Evolutionary conservation across 495 filamentous ascomycete species (phyloP).

Genomic region (Penicillium simplicissimum): DNA sequence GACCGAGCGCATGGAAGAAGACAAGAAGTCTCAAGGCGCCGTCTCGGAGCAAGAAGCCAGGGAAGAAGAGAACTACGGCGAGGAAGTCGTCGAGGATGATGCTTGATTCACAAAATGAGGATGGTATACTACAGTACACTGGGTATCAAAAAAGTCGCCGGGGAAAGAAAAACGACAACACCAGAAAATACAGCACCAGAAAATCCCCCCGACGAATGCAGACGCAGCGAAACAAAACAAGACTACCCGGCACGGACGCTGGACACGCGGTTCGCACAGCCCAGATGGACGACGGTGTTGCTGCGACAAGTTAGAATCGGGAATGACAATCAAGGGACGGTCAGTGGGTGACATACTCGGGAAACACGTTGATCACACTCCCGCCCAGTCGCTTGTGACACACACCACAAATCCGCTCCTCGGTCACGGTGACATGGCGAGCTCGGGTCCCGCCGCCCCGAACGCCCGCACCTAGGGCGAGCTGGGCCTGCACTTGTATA

Average conservation of each 20-base stretch:
- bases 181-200: conserved; percentile 18
- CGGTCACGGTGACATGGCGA: conserved; percentile 72
- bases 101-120: conserved; percentile 31
- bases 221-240: conserved; percentile 14
- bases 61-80: conserved; percentile 86
- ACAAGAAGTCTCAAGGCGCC: conserved; percentile 60
- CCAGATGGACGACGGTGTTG: conserved; percentile 77
- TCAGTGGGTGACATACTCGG: conserved; percentile 52
- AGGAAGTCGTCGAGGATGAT: conserved; percentile 67
- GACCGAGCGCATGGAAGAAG: conserved; percentile 86
- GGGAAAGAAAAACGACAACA: conserved; percentile 18
- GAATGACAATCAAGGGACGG: conserved; percentile 4
- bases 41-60: conserved; percentile 57
- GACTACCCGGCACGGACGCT: conserved; percentile 22
- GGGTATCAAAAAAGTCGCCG: conserved; percentile 41
- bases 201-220: conserved; percentile 17
- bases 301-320: conserved; percentile 34
- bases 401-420: conserved; percentile 86
- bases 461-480: conserved; percentile 66
- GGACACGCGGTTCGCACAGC: conserved; percentile 61
- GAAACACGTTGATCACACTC: conserved; percentile 78
- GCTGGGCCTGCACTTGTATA: conserved; percentile 66
- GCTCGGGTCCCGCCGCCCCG: conserved; percentile 57
- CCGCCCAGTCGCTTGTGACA: conserved; percentile 91
- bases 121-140: conserved; percentile 22